Base-by-base conservation (phyloP, 345 rosid genomes). In the Linum tenue region DNA sequence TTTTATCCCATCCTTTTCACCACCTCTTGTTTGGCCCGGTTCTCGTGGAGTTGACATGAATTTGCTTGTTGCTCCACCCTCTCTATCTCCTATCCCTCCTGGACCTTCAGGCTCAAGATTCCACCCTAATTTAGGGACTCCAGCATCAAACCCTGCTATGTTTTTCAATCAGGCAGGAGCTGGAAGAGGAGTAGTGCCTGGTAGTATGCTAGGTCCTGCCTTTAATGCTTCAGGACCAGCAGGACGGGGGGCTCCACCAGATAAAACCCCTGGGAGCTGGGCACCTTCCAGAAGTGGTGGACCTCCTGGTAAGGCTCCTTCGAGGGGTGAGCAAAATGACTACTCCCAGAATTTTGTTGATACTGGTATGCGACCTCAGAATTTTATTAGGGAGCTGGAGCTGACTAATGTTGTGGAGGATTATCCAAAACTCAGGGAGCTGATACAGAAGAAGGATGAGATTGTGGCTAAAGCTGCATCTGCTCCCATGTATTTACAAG, bases 291-390 rank as follows among this genome's bases (percentile, higher is more conserved):
- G 31, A 22, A 22, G 31, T 22, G 31, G 31, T 22, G 31, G 97
- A 77, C 83, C 85, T 73, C 76, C 91, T 62, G 87, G 89, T 55
- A 90, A 85, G 82, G 97, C 97, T 66, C 99, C 99, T 74, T 94
- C 97, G 44, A 84, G 96, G 70, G 97, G 99, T 75, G 99, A 91
- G 80, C 97, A 91, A 78, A 94, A 94, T 81, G 99, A 94, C 80
- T 94, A 94, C 83, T 94, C 97, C 56, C 97, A 91, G 72, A 94
- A 94, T 83, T 94, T 90, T 83, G 99, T 94, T 69, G 99, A 94
- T 74, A 94, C 99, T 73, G 99, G 97, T 43, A 85, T 88, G 97
- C 85, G 96, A 11, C 99, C 99, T 3, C 99, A 94, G 76, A 90
- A 94, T 73, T 94, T 94, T 70, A 94, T 94, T 67, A 76, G 99